These are phyloP conservation scores for Serpula lacrymans DNA, from an alignment of 768 basidiomycete species.

Conservation along the genomic window DNA sequence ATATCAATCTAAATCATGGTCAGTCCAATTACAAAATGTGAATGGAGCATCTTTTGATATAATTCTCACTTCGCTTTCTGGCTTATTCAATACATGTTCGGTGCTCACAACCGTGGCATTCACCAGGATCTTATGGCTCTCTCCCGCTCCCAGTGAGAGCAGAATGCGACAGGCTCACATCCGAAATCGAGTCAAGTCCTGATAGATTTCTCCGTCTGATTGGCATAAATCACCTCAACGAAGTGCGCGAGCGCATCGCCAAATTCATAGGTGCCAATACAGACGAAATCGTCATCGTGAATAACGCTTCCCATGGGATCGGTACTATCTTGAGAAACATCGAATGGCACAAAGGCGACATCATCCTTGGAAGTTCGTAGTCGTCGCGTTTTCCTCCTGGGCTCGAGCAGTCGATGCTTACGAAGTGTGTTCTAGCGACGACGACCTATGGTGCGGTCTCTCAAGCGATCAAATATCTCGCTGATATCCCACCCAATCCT, in stretches of 20 bases:
- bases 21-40: slow-evolving; percentile 11
- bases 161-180: slow-evolving; percentile 38
- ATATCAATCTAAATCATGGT: slow-evolving; percentile 69
- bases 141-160: slow-evolving; percentile 49
- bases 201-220: slow-evolving; percentile 50
- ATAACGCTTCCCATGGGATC: slow-evolving; percentile 34
- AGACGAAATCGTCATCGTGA: slow-evolving; percentile 54
- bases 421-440: slow-evolving; percentile 44
- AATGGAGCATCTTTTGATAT: neutral
- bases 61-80: neutral
- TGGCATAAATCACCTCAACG: slow-evolving; percentile 30
- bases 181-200: slow-evolving; percentile 49
- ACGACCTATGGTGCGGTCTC: slow-evolving; percentile 57
- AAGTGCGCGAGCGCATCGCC: slow-evolving; percentile 45
- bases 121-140: slow-evolving; percentile 60
- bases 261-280: slow-evolving; percentile 45
- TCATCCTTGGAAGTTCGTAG: slow-evolving; percentile 57
- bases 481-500: slow-evolving; percentile 55
- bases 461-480: slow-evolving; percentile 48
- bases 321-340: slow-evolving; percentile 68
- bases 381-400: neutral
- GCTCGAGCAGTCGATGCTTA: slow-evolving; percentile 2
- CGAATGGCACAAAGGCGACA: slow-evolving; percentile 62
- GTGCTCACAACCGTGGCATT: neutral
- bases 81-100: neutral